These are phyloP conservation scores for Boletus coffeatus DNA, from an alignment of 1,284 basidiomycete genomes.

Conservation along the genomic window DNA sequence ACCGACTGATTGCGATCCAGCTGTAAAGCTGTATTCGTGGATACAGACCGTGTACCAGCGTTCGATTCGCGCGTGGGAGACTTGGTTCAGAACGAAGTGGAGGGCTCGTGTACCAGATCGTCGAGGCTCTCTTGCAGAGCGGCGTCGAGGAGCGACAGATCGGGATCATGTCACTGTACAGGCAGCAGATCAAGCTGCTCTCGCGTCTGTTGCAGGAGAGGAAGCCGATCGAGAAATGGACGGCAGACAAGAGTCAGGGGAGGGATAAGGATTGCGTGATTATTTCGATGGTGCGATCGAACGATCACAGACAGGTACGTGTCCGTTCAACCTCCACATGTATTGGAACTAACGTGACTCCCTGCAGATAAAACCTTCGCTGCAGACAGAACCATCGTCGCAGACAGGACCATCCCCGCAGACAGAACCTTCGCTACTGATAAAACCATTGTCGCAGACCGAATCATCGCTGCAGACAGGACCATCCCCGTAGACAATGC, in stretches of 20 bases:
- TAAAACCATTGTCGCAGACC: too few species aligned
- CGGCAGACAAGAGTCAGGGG: conserved; percentile 94
- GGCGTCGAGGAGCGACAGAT: conserved; percentile 72
- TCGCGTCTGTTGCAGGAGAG: conserved; percentile 48
- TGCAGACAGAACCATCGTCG: too few species aligned
- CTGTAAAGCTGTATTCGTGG: conserved; percentile 85
- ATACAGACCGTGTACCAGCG: conserved; percentile 81
- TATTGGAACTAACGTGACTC: background rate
- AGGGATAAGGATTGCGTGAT: conserved; percentile 95
- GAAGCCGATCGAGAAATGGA: conserved; percentile 78
- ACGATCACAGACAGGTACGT: conserved; percentile 66
- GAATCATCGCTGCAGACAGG: too few species aligned
- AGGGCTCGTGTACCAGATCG: conserved; percentile 70
- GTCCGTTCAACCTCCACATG: background rate
- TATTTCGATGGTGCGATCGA: conserved; percentile 89
- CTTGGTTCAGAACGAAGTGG: conserved; percentile 83
- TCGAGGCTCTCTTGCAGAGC: conserved; percentile 55
- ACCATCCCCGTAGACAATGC: too few species aligned
- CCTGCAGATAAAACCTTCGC: background rate
- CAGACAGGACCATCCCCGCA: too few species aligned
- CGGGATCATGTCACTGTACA: conserved; percentile 87
- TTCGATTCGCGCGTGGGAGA: conserved; percentile 80
- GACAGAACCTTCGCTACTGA: too few species aligned
- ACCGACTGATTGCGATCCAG: conserved; percentile 34
- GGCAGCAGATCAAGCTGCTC: conserved; percentile 91